Evolutionary conservation across 2,329 filamentous ascomycete genomes (phyloP).

Genomic region (Fusarium sp.): DNA sequence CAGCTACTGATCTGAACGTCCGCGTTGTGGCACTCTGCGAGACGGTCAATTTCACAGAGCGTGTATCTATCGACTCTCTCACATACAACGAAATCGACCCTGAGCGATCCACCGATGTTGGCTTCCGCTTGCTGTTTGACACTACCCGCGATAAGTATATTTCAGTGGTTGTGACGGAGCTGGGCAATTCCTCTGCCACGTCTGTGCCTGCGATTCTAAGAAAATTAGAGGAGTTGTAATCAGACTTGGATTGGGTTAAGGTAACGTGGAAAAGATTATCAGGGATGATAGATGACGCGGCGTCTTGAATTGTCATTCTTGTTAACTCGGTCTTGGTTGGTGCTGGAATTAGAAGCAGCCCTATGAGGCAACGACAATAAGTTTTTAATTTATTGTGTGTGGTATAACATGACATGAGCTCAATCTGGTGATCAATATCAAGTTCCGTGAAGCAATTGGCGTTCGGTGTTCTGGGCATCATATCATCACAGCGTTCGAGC

Average conservation of each 20-base stretch:
- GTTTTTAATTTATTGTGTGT: neutral
- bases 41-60: constrained; percentile 89
- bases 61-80: constrained; percentile 90
- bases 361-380: constrained; percentile 16
- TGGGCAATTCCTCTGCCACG: constrained; percentile 85
- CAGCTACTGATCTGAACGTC: constrained; percentile 77
- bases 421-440: neutral
- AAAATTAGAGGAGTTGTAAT: constrained; percentile 66
- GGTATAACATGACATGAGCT: neutral
- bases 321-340: neutral
- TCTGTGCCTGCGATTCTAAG: constrained; percentile 76
- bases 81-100: constrained; percentile 92
- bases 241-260: constrained; percentile 17
- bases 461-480: neutral
- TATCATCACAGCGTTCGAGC: constrained; percentile 18
- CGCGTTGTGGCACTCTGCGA: constrained; percentile 92
- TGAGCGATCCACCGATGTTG: constrained; percentile 68
- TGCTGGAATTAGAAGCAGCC: constrained; percentile 15
- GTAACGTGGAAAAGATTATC: constrained; percentile 17
- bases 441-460: neutral
- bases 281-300: constrained; percentile 29
- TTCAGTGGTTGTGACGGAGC: constrained; percentile 89
- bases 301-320: constrained; percentile 7
- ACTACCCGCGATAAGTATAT: constrained; percentile 89
- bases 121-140: constrained; percentile 82